Evolutionary conservation across 2,329 filamentous ascomycete species (phyloP), one percentile per base, ranked within the genome.

Genomic region (Pseudogymnoascus verrucosus): DNA sequence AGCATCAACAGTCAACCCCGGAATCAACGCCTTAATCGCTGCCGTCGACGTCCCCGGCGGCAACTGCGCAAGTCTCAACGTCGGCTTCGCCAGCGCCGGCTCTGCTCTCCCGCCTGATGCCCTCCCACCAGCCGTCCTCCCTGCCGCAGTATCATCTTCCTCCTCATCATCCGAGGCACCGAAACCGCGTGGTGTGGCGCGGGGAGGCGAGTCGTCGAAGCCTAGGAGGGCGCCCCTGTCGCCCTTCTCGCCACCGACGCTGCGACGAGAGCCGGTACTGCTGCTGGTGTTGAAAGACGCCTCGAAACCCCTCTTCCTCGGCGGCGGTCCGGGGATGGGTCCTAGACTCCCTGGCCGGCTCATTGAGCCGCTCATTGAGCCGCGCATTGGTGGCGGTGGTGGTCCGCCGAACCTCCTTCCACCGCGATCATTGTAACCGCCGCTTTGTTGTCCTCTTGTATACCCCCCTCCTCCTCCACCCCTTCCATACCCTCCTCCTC

Each of bases 101-200:
- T 87, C 84, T 67, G 85, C 82, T 0, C 81, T 57, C 78, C 65
- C 64, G 3, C 42, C 42, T 47, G 5, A 14, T 28, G 26, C 31
- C 23, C 51, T 28, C 23, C 64, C 60, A 59, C 40, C 40, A 6
- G 12, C 40, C 12, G 14, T 6, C 54, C 54, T 34, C 26, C 65
- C 61, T 77, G 54, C 77, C 7, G 78, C 78, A 12, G 76, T 73
- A 16, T 76, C 74, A 23, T 75, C 73, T 63, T 80, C 78, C 39
- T 79, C 76, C 67, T 85, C 82, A 60, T 85, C 83, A 59, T 84
- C 83, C 68, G 82, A 91, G 63, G 88, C 87, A 64, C 89, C 81
- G 69, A 95, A 95, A 28, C 86, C 89, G 71, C 86, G 85, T 65
- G 89, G 83, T 3, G 90, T 82, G 4, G 86, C 42, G 21, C 21